Percentiles rank a stretch among this genome's conserved stretches.
These are phyloP conservation scores for Dissoconium aciculare DNA, from an alignment of 2,329 filamentous ascomycete species.

Conservation along the genomic window DNA sequence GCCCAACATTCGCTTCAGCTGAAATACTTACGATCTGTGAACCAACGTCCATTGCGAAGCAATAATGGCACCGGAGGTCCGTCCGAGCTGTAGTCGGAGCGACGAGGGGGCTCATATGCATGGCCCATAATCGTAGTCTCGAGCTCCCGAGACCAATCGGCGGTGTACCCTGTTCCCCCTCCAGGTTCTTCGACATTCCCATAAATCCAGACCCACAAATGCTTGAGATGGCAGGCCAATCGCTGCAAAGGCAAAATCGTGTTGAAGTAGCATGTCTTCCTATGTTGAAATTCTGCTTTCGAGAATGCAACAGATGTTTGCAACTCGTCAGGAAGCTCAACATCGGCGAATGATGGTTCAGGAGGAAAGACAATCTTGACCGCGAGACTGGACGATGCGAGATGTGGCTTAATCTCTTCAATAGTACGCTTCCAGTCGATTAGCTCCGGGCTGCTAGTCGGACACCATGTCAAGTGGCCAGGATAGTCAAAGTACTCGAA, in stretches of 20 bases:
- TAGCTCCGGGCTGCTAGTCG: background rate
- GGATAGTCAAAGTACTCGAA: background rate
- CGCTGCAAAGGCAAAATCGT: slow-evolving; percentile 1
- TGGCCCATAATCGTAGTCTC: background rate
- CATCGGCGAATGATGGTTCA: background rate
- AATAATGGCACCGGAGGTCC: background rate
- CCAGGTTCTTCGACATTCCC: background rate
- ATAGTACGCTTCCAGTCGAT: background rate
- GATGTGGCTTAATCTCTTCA: slow-evolving; percentile 1
- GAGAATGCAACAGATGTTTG: background rate
- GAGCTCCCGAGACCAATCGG: background rate
- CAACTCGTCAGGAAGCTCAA: background rate
- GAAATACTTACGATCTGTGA: slow-evolving; percentile 1
- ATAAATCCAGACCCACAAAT: background rate
- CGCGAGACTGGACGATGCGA: background rate
- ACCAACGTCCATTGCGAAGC: background rate
- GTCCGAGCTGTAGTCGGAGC: background rate
- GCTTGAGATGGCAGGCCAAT: background rate
- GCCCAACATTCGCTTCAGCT: too few relatives aligned
- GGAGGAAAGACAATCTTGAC: background rate
- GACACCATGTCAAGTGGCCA: background rate
- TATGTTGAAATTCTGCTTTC: background rate
- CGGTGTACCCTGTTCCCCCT: background rate
- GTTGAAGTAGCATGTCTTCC: slow-evolving; percentile 1
- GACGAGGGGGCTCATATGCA: background rate